Base-by-base conservation (phyloP, 345 rosid species). In the Schrenkiella parvula region DNA sequence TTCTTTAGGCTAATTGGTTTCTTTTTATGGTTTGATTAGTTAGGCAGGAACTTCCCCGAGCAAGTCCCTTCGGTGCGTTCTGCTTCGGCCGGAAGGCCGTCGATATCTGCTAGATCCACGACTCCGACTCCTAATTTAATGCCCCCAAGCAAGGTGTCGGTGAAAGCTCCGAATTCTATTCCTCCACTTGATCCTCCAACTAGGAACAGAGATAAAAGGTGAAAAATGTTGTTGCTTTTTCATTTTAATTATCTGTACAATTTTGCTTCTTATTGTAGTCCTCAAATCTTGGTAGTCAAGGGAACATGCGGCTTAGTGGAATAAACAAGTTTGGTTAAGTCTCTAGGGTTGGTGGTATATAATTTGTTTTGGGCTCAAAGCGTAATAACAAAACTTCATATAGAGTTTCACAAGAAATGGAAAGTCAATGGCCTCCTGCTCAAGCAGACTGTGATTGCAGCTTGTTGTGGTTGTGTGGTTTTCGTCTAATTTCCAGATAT, bases 41-140 rank as follows among this genome's bases (percentile, higher is more conserved):
- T 89, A 91, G 97, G 97, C 77, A 87, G 98, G 79, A 95, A 85
- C 89, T 87, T 87, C 78, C 82, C 78, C 57, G 99, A 95, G 82
- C 90, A 86, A 64, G 78, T 79, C 25, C 76, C 90, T 39, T 83
- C 91, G 0, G 87, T 81, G 58, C 85, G 99, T 28, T 91, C 99
- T 34, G 85, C 96, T 35, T 89, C 98, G 6, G 89, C 93, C 21
- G 98, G 96, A 70, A 86, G 99, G 74, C 84, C 88, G 32, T 84
- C 86, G 32, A 39, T 70, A 39, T 77, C 91, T 5, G 67, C 82
- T 22, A 81, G 86, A 63, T 79, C 91, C 21, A 68, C 84, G 18
- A 78, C 84, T 57, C 75, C 87, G 43, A 79, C 84, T 43, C 69
- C 73, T 50, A 72, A 71, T 70, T 58, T 82, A 79, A 78, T 82